Evolutionary conservation across 2,329 filamentous ascomycete genomes (phyloP).

Genomic region (Chalaropsis ovoidea): DNA sequence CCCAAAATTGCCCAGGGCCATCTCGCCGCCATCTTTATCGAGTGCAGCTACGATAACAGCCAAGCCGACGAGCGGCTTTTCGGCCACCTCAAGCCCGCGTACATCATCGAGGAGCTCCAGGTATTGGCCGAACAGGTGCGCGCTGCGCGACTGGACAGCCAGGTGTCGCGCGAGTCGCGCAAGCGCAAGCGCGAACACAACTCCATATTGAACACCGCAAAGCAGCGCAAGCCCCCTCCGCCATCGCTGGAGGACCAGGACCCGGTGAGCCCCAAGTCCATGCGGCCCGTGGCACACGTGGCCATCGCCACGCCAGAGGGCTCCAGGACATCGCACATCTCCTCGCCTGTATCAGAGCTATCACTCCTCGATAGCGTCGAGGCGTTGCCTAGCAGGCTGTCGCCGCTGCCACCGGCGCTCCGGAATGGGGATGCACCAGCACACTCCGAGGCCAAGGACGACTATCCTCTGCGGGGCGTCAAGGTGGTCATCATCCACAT

Average conservation of each 20-base stretch:
- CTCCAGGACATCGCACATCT: conserved; percentile 21
- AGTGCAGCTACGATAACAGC: conserved; percentile 84
- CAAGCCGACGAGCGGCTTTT: conserved; percentile 70
- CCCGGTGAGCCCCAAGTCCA: conserved; percentile 45
- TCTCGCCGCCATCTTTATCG: conserved; percentile 78
- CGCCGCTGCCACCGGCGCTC: conserved; percentile 40
- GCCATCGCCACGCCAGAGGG: conserved; percentile 24
- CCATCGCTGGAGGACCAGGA: conserved; percentile 32
- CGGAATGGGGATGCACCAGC: conserved; percentile 32
- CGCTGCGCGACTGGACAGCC: conserved; percentile 36
- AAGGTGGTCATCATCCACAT: conserved; percentile 85
- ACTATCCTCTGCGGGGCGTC: conserved; percentile 55
- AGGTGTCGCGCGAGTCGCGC: conserved; percentile 35
- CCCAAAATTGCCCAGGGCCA: conserved; percentile 66
- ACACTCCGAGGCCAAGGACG: conserved; percentile 26
- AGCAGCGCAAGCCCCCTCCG: conserved; percentile 25
- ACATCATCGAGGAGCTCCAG: conserved; percentile 68
- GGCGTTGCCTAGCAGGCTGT: conserved; percentile 34
- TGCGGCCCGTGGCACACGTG: conserved; percentile 29
- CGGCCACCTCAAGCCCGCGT: conserved; percentile 77
- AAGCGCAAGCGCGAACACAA: conserved; percentile 53
- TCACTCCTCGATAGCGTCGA: conserved; percentile 24
- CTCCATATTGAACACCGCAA: conserved; percentile 25
- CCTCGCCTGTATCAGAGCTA: conserved; percentile 12
- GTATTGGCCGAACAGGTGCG: conserved; percentile 61